A percentile compares a stretch with the other conserved stretches of the same genome.
Evolutionary conservation across 2,329 filamentous ascomycete genomes (phyloP).

Genomic region (Neofusicoccum laricinum): DNA sequence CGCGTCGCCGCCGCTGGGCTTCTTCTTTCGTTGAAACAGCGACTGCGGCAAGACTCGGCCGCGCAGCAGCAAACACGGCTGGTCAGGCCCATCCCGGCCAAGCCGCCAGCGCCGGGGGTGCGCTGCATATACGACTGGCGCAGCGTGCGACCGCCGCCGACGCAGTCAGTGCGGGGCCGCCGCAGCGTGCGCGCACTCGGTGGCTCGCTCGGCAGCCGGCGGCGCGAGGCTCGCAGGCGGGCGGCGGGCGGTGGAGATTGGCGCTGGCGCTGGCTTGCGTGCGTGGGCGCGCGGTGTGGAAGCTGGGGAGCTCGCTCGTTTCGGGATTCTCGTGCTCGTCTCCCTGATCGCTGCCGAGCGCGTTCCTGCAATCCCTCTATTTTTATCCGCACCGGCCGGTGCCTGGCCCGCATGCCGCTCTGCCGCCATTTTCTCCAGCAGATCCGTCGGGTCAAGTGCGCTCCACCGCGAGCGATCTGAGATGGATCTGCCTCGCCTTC

Average conservation of each 20-base stretch:
- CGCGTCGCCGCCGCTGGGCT: not conserved
- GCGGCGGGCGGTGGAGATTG: not conserved
- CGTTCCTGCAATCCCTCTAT: constrained; percentile 12
- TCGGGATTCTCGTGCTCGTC: constrained; percentile 2
- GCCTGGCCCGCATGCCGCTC: not conserved
- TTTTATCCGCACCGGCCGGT: not conserved
- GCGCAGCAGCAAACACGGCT: not conserved
- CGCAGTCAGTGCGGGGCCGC: not conserved
- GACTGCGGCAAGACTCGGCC: not conserved
- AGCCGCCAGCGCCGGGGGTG: not conserved
- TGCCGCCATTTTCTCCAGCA: not conserved
- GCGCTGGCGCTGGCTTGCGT: not conserved
- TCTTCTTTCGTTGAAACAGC: constrained; percentile 10
- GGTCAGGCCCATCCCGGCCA: not conserved
- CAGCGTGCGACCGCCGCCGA: not conserved
- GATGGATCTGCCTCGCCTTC: not conserved
- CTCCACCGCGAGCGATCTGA: not conserved
- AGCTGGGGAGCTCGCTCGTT: not conserved
- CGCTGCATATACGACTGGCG: constrained; percentile 2
- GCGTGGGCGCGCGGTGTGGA: not conserved
- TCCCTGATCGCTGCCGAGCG: constrained; percentile 1
- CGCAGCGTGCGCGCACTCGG: not conserved
- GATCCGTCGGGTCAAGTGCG: not conserved
- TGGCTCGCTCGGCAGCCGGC: not conserved
- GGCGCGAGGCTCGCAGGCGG: not conserved